Base-by-base conservation (phyloP, 257 asterid genomes). In the Linaria vulgaris region DNA sequence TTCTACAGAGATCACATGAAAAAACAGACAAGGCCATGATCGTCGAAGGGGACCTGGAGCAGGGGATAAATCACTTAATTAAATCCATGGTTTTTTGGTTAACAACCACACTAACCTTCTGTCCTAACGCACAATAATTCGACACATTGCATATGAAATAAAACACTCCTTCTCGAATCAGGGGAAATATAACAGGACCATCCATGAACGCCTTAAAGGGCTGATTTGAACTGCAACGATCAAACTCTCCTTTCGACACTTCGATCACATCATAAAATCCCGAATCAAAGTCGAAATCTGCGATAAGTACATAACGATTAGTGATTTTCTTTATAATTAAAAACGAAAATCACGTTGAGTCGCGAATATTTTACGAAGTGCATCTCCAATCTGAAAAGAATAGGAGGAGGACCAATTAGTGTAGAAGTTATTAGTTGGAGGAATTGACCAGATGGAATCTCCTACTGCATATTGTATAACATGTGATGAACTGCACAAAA, bases 371-470 rank as follows among this genome's bases (percentile, higher is more conserved):
- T 62, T 79, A 87, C 95, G 76, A n/a, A 85, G 85, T 13, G 84
- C 63, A 13, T 85, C 96, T 67, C 88, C 87, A 1, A 72, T 44
- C 11, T 72, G 77, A 61, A 85, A 88, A 37, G 76, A 39, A 10
- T 58, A 67, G 10, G 85, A 75, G 17, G 91, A 78, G 11, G 96
- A 83, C 95, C 96, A 85, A 37, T 83, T 80, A 20, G 74, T 47
- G 73, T 83, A 88, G 77, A 85, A 88, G 74, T 70, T 67, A 49
- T 64, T 60, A 14, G 71, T 68, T 1, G 82, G 76, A 44, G 95
- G 90, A 39, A 85, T 80, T 2, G 96, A 83, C 96, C 96, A 83
- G 24, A 82, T 69, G 7, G 83, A 75, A 66, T 82, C 95, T 13
- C 96, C 96, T 6, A 88, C 91, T 1, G 19, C 60, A 64, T 75